phyloP scores from a whole-genome alignment of 768 basidiomycete species.

The Polyporus arcularius region DNA sequence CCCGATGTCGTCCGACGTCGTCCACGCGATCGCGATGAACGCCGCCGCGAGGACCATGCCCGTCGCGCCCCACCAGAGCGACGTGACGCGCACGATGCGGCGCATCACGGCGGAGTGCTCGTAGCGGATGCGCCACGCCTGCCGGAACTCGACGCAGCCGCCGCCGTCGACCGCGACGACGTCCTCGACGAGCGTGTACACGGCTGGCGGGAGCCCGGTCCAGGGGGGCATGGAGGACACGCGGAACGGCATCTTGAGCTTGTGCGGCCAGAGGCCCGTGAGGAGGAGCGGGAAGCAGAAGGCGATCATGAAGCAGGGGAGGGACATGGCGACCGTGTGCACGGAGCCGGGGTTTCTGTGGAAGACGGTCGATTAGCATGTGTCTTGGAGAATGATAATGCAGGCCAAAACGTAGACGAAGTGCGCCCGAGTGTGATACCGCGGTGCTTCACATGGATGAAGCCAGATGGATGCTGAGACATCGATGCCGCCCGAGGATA shows the following conservation, averaged over 20 bases:
- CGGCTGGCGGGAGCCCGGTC: conserved; percentile 30
- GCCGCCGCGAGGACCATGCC: conserved; percentile 24
- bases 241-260: conserved; percentile 29
- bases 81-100: conserved; percentile 24
- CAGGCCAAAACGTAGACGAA: background rate
- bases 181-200: conserved; percentile 34
- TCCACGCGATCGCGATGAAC: conserved; percentile 29
- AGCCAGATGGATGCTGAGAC: too few species aligned
- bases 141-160: conserved; percentile 32
- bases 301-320: conserved; percentile 31
- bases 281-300: conserved; percentile 31
- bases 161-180: conserved; percentile 35
- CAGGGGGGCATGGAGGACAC: conserved; percentile 31
- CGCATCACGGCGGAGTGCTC: conserved; percentile 31
- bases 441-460: too few species aligned
- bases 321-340: conserved; percentile 30
- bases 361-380: too few species aligned
- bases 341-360: conserved; percentile 26
- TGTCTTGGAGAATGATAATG: background rate
- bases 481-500: too few species aligned
- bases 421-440: background rate
- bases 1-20: conserved; percentile 26
- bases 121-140: conserved; percentile 35
- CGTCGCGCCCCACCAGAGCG: conserved; percentile 28
- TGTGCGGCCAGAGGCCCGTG: conserved; percentile 29